A percentile compares a stretch with the other conserved stretches of the same genome.
Evolutionary conservation across 306 rosid genomes (phyloP).

Genomic region (Rosa rugosa): DNA sequence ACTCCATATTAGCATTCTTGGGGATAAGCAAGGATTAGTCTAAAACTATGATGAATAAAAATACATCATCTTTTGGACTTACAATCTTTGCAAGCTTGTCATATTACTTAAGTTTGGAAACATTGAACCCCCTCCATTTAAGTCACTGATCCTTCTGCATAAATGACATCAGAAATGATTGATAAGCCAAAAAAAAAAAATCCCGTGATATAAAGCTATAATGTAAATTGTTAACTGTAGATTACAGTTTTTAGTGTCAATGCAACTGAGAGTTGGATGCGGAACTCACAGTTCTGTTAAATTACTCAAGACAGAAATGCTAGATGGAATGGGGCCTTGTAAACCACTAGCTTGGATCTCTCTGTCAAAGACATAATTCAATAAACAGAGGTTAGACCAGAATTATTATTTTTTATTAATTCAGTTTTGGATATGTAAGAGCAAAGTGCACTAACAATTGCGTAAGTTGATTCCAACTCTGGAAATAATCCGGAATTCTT

Average conservation of each 20-base stretch:
- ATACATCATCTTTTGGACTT: background rate
- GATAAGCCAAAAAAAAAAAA: background rate
- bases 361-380: conserved; percentile 12
- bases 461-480: conserved; percentile 16
- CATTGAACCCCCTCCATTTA: conserved; percentile 14
- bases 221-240: too few species aligned
- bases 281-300: conserved; percentile 30
- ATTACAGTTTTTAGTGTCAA: background rate
- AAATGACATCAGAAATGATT: background rate
- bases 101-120: conserved; percentile 20
- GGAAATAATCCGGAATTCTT: conserved; percentile 21
- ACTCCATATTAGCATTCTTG: background rate
- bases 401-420: background rate
- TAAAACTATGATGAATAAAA: background rate
- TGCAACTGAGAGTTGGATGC: background rate
- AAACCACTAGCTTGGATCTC: conserved; percentile 39
- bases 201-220: background rate
- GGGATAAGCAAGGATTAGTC: background rate
- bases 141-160: conserved; percentile 35
- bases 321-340: conserved; percentile 31
- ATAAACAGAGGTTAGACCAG: background rate
- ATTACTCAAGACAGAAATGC: conserved; percentile 21
- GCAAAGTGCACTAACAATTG: conserved; percentile 19
- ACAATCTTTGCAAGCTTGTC: conserved; percentile 13
- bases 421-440: background rate